phyloP scores from a whole-genome alignment of 345 rosid species.

The Turnera subulata region DNA sequence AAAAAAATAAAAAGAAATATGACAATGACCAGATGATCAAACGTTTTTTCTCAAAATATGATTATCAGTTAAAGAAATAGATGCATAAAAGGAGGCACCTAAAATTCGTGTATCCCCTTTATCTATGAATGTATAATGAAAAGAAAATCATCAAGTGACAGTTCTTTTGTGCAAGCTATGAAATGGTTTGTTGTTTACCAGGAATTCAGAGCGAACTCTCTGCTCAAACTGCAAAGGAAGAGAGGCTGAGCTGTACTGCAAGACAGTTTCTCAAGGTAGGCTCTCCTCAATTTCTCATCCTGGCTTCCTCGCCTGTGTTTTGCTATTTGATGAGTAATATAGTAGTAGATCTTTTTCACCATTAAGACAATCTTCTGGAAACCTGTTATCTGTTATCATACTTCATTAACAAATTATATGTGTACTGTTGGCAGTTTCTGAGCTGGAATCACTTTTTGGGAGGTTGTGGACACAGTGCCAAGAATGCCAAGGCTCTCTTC shows the following conservation, averaged over 20 bases:
- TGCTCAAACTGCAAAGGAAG: constrained; percentile 91
- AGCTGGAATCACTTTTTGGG: constrained; percentile 77
- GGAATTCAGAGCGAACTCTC: constrained; percentile 55
- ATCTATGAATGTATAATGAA: too few species aligned
- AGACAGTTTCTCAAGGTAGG: constrained; percentile 82
- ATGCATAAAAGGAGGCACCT: too few species aligned
- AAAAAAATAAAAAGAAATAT: too few species aligned
- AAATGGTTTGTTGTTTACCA: constrained; percentile 16
- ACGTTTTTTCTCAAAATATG: too few species aligned
- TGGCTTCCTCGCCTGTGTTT: background rate
- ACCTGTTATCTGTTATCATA: too few species aligned
- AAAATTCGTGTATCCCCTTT: too few species aligned
- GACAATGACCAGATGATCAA: too few species aligned
- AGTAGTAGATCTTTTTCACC: too few species aligned
- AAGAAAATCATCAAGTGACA: too few species aligned
- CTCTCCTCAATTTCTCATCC: constrained; percentile 1
- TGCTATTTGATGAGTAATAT: background rate
- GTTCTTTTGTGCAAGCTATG: too few species aligned
- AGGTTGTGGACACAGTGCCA: constrained; percentile 96
- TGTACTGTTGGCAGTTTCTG: constrained; percentile 57
- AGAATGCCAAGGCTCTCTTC: constrained; percentile 98
- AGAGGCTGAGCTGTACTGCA: constrained; percentile 88
- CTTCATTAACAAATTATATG: background rate
- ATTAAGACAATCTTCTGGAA: too few species aligned
- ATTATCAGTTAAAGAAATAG: too few species aligned